Base-by-base conservation (phyloP, 495 filamentous ascomycete species). In the Endocarpon pusillum region DNA sequence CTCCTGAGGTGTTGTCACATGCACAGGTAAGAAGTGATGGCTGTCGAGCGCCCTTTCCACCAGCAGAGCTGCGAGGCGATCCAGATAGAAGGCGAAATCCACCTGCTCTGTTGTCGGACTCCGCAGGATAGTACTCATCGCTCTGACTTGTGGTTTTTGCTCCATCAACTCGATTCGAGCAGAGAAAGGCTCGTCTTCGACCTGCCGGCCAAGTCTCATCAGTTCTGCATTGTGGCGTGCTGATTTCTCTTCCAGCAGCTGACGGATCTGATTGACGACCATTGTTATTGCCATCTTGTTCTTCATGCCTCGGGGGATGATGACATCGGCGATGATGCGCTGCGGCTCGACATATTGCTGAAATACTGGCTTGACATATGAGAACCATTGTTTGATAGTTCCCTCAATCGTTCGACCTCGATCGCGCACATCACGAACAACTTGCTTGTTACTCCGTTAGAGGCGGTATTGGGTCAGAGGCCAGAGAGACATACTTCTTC, bases 341-440 rank as follows among this genome's bases (percentile, higher is more conserved):
- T 97, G 89, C 28, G 91, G 89, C 41, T 92, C 73, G 31, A 97
- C 89, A 49, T 69, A 94, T 59, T 67, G 64, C 39, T 84, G 78
- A 43, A 85, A 94, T 39, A 94, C 94, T 3, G 89, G 89, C 54
- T 97, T 97, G 5, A 97, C 89, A 53, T 77, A 97, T 22, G 53
- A 52, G 49, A 94, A 94, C 89, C 89, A 97, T 54, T 97, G 89
- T 53, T 96, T 96, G 46, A 96, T 86, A 46, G 85, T 86, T 24
- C 89, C 89, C 42, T 93, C 81, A 37, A 94, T 74, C 40, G 91
- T 82, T 35, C 86, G 65, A 5, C 81, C 83, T 44, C 86, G 66
- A 44, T 91, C 78, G 41, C 64, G 67, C 11, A 93, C 79, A 58
- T 94, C 86, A 44, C 86, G 79, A 24, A 86, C 52, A 40, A 94